Evolutionary conservation across 345 rosid genomes (phyloP).

Genomic region (Draba incana): DNA sequence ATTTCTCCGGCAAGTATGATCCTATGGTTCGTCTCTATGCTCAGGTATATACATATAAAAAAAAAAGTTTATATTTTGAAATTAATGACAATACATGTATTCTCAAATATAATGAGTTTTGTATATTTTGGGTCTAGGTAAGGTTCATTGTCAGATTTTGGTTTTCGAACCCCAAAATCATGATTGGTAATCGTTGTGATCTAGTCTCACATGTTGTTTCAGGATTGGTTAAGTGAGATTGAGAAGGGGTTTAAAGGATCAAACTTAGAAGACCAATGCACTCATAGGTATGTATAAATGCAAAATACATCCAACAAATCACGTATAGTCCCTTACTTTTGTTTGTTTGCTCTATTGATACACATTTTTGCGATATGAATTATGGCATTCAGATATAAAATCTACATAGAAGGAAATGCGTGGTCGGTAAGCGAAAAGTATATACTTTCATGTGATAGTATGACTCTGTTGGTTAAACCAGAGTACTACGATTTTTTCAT

Average conservation of each 20-base stretch:
- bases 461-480: constrained; percentile 50
- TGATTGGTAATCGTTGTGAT: background rate
- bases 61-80: background rate
- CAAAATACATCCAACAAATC: background rate
- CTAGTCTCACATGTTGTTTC: constrained; percentile 1
- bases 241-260: constrained; percentile 49
- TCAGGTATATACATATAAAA: constrained; percentile 38
- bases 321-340: background rate
- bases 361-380: background rate
- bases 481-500: constrained; percentile 51
- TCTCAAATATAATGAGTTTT: background rate
- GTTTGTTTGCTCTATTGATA: background rate
- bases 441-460: constrained; percentile 53
- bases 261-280: constrained; percentile 58
- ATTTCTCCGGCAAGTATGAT: constrained; percentile 43
- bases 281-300: constrained; percentile 49
- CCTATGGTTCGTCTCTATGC: constrained; percentile 49
- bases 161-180: background rate
- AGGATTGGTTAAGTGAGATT: constrained; percentile 52
- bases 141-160: background rate
- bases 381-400: constrained; percentile 47
- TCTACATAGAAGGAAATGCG: constrained; percentile 58
- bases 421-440: constrained; percentile 65
- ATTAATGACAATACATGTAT: background rate
- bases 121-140: background rate